These are phyloP conservation scores for Bauhinia variegata DNA, from an alignment of 306 rosid species.

Conservation along the genomic window DNA sequence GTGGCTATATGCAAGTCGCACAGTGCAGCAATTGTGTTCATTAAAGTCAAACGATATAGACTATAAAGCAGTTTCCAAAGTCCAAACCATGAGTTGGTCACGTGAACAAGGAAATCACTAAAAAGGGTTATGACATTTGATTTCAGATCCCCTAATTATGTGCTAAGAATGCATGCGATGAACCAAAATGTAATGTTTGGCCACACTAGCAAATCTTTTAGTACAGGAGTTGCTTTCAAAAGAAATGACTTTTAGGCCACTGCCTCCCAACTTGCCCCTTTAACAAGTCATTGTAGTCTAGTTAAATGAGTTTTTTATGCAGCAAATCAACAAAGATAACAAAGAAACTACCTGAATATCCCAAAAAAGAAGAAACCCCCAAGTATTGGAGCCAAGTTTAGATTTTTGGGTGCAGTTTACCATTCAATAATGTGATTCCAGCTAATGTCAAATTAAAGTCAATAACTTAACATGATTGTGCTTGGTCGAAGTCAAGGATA, in stretches of 20 bases:
- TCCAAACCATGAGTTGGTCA: constrained; percentile 22
- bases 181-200: constrained; percentile 18
- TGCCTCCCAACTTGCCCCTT: constrained; percentile 12
- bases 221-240: constrained; percentile 6
- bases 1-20: constrained; percentile 6
- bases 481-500: constrained; percentile 22
- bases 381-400: neutral
- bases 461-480: constrained; percentile 25
- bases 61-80: constrained; percentile 1
- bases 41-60: constrained; percentile 2
- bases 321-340: neutral
- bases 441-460: constrained; percentile 11
- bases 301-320: constrained; percentile 17
- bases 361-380: constrained; percentile 1
- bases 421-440: constrained; percentile 38
- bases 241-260: constrained; percentile 19
- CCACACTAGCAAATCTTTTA: constrained; percentile 17
- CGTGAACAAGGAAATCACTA: constrained; percentile 16
- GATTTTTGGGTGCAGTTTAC: constrained; percentile 16
- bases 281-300: constrained; percentile 29
- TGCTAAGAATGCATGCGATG: constrained; percentile 16
- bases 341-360: constrained; percentile 21
- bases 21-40: constrained; percentile 13
- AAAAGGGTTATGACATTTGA: constrained; percentile 7
- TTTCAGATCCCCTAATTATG: constrained; percentile 3